Conservation (phyloP, 2,329 filamentous ascomycete genomes). For the Curvularia sp. region DNA sequence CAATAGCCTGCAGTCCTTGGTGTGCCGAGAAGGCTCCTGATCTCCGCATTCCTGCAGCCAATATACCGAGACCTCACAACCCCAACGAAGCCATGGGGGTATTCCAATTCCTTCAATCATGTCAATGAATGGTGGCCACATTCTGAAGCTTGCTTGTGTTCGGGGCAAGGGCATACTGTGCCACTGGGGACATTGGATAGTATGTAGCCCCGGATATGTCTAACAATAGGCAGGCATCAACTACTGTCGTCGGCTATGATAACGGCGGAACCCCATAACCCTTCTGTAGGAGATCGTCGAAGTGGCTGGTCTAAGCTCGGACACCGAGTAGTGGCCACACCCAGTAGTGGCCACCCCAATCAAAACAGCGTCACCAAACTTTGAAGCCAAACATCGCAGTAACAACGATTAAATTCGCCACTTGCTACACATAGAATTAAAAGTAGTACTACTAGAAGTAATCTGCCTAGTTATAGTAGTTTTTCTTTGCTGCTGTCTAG, state of each 20-base stretch:
- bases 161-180: not conserved
- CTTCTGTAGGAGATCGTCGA: slow-evolving; percentile 2
- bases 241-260: not conserved
- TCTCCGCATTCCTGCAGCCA: slow-evolving; percentile 3
- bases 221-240: not conserved
- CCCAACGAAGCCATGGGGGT: not conserved
- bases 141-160: not conserved
- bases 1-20: not conserved
- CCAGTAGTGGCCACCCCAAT: too few relatives aligned
- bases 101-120: not conserved
- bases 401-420: too few relatives aligned
- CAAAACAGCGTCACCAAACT: too few relatives aligned
- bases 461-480: too few relatives aligned
- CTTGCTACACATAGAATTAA: too few relatives aligned
- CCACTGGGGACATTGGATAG: not conserved
- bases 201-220: not conserved
- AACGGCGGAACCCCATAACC: slow-evolving; percentile 1
- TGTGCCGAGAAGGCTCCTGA: not conserved
- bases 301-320: slow-evolving; percentile 12
- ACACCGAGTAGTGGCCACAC: too few relatives aligned
- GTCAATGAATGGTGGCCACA: not conserved
- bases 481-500: too few relatives aligned
- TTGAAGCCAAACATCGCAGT: too few relatives aligned
- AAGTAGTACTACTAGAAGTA: too few relatives aligned
- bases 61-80: not conserved